Base-by-base conservation (phyloP, 2,329 filamentous ascomycete genomes). In the Fusarium haematococcum region DNA sequence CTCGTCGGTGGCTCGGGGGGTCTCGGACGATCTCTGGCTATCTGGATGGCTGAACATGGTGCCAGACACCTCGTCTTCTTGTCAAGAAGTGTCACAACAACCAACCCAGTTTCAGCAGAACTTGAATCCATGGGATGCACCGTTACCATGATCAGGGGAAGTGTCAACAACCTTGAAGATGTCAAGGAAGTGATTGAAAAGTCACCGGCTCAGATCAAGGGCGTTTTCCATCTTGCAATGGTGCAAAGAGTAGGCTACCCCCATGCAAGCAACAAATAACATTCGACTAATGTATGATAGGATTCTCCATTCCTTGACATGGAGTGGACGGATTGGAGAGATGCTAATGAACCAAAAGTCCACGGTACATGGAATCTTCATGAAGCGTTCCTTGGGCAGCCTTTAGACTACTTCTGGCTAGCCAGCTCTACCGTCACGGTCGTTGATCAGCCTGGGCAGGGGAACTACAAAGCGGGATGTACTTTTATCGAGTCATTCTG, bases 371-470 rank as follows among this genome's bases (percentile, higher is more conserved):
- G 68, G 59, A 80, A 83, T 20, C 73, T 85, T 0, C 80, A 85
- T 33, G 45, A 39, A 6, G 56, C 69, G 1, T 37, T 74, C 0
- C 48, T 58, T 0, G 25, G 10, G 5, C 54, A 71, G 6, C 45
- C 58, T 0, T 62, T 85, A 0, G 83, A 85, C 67, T 84, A 87
- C 75, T 86, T 84, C 68, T 50, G 68, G 27, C 27, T 75, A 5
- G 67, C 68, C 1, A 70, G 71, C 3, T 74, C 71, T 6, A 32
- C 14, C 0, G 67, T 58, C 2, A 64, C 64, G 0, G 18, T 72
- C 3, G 61, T 43, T 0, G 73, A 69, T 3, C 67, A 70, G 6
- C 48, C 59, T 6, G 73, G 70, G 0, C 70, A 76, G 25, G 61
- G 45, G 0, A 76, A 65, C 20, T 76, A 76, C 45, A 62, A 65